Evolutionary conservation across 768 basidiomycete genomes (phyloP), one percentile per base, ranked within the genome.

Genomic region (Rubroboletus satanas): DNA sequence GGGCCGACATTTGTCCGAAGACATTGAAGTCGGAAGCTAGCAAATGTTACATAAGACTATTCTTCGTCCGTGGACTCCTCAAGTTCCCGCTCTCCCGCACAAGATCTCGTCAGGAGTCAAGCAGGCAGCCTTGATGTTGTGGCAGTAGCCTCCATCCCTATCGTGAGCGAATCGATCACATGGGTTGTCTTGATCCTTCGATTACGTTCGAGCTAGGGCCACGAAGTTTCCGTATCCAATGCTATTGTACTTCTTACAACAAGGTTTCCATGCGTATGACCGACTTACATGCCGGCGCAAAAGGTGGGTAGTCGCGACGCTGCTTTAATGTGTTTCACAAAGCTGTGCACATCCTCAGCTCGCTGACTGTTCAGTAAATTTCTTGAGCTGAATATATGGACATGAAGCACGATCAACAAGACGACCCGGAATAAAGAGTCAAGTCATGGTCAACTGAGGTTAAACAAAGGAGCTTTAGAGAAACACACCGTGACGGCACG

Each of bases 341-440:
- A 32, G 21, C 31, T 18, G 6, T 36, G 28, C 18, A 29, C 8
- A n/a, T 10, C 47, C 43, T 14, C 36, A 80, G 78, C 71, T 85
- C n/a, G 83, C 79, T 5, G 78, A 82, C 55, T 85, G 81, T 21
- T 21, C 21, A 79, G 71, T 83, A 3, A 79, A 5, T 66, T 74
- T 2, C 68, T 85, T 45, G 83, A 85, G 55, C 61, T 86, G 11
- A 78, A 83, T 56, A 76, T 82, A 11, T 84, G 83, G 84, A 79
- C 76, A 1, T 78, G 78, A 0, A 68, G 78, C 1, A 74, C 62
- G 6, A 71, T 79, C 14, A 63, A 54, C 7, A 66, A 60, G n/a
- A 67, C 74, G 8, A 57, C 47, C 0, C 73, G 75, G 66, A 66
- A 77, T 63, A 65, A 70, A n/a, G 60, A 55, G n/a, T 73, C 64